Evolutionary conservation across 257 asterid species (phyloP).

Genomic region (Solanum virginianum): DNA sequence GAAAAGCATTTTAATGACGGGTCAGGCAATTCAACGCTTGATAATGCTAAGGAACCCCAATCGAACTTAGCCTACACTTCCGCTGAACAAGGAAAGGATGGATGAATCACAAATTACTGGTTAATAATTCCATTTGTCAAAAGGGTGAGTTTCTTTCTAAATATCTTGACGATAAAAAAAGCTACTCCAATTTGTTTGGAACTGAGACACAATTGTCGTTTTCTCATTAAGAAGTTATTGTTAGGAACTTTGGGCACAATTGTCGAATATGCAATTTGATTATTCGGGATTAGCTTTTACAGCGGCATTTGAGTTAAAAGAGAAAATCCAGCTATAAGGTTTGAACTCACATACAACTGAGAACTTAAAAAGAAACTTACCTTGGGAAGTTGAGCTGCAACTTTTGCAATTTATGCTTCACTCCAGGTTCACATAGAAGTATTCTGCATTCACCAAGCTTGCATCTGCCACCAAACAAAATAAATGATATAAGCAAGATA

Average conservation of each 20-base stretch:
- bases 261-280: neutral
- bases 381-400: conserved; percentile 93
- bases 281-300: neutral
- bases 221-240: neutral
- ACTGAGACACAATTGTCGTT: neutral
- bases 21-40: neutral
- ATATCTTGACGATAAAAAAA: neutral
- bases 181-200: neutral
- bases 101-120: neutral
- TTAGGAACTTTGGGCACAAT: neutral
- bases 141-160: neutral
- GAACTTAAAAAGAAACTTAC: conserved; percentile 22
- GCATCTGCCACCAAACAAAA: conserved; percentile 44
- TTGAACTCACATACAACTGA: neutral
- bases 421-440: conserved; percentile 64
- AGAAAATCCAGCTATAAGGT: neutral
- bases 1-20: neutral
- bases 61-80: neutral
- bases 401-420: conserved; percentile 80
- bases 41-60: neutral
- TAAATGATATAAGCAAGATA: neutral
- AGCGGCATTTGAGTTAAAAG: neutral
- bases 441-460: conserved; percentile 94
- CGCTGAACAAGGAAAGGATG: neutral
- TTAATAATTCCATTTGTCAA: neutral